Evolutionary conservation across 2,329 filamentous ascomycete species (phyloP).

Genomic region (Colletotrichum sp.): DNA sequence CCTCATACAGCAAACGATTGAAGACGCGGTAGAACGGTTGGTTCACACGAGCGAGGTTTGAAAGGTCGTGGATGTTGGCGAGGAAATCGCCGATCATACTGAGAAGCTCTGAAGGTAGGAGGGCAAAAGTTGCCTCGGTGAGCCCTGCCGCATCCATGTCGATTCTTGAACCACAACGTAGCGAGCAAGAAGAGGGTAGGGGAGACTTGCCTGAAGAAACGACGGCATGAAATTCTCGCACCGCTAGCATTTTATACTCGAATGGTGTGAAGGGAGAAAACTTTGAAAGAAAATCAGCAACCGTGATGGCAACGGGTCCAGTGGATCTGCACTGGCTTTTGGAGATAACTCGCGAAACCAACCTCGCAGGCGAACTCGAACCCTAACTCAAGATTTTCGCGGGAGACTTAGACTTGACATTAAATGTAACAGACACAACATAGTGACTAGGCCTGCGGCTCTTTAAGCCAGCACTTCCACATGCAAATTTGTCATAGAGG

Average conservation of each 20-base stretch:
- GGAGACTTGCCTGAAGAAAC: background rate
- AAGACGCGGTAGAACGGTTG: background rate
- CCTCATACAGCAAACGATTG: background rate
- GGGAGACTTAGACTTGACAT: too few species aligned
- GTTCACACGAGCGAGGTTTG: background rate
- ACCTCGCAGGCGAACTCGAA: background rate
- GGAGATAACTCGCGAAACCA: background rate
- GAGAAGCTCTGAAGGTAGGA: background rate
- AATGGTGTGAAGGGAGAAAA: background rate
- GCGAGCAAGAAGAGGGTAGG: background rate
- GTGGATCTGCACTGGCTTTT: background rate
- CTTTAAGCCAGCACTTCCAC: too few species aligned
- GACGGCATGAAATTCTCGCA: background rate
- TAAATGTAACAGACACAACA: too few species aligned
- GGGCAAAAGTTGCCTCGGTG: background rate
- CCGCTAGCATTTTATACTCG: background rate
- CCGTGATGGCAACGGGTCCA: background rate
- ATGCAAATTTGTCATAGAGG: too few species aligned
- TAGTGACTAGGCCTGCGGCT: too few species aligned
- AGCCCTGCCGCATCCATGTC: background rate
- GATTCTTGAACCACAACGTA: background rate
- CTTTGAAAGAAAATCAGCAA: background rate
- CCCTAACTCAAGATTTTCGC: background rate
- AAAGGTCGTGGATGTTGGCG: rapidly evolving
- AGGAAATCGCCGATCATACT: background rate